phyloP scores from a whole-genome alignment of 495 filamentous ascomycete genomes.

The Tuber melanosporum region DNA sequence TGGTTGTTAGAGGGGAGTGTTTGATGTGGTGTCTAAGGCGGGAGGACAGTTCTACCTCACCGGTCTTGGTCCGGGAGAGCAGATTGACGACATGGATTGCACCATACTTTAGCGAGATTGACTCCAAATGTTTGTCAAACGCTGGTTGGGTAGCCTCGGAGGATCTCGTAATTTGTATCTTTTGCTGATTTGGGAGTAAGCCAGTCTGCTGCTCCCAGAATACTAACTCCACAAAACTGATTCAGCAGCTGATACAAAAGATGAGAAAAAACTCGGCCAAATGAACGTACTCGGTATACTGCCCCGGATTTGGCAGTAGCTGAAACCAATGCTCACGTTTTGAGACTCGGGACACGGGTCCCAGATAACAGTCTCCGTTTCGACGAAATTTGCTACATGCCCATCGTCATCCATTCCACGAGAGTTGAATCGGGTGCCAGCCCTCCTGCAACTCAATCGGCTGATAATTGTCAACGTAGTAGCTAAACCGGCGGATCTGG shows the following conservation, averaged over 20 bases:
- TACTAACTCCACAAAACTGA: slow-evolving; percentile 43
- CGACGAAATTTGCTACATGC: slow-evolving; percentile 84
- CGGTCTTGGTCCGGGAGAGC: slow-evolving; percentile 75
- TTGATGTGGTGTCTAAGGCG: slow-evolving; percentile 70
- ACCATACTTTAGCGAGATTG: slow-evolving; percentile 75
- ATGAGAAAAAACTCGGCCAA: not conserved
- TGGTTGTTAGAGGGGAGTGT: slow-evolving; percentile 56
- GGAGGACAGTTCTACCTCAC: slow-evolving; percentile 71
- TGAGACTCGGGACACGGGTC: slow-evolving; percentile 51
- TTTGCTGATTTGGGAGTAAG: slow-evolving; percentile 85
- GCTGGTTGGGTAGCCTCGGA: slow-evolving; percentile 87
- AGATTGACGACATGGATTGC: slow-evolving; percentile 87
- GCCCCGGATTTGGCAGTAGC: slow-evolving; percentile 85
- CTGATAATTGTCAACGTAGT: slow-evolving; percentile 83
- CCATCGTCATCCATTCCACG: slow-evolving; percentile 96
- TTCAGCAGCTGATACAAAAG: not conserved
- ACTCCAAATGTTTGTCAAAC: slow-evolving; percentile 88
- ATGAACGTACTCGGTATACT: slow-evolving; percentile 59
- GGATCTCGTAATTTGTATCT: slow-evolving; percentile 83
- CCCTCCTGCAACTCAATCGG: slow-evolving; percentile 80
- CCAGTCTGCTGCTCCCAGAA: slow-evolving; percentile 95
- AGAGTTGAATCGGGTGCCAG: slow-evolving; percentile 92
- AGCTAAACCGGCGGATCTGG: slow-evolving; percentile 64
- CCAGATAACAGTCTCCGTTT: slow-evolving; percentile 63
- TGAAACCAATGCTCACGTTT: slow-evolving; percentile 64